phyloP scores from a whole-genome alignment of 441 rosid genomes.

The Adansonia madagascariensis region DNA sequence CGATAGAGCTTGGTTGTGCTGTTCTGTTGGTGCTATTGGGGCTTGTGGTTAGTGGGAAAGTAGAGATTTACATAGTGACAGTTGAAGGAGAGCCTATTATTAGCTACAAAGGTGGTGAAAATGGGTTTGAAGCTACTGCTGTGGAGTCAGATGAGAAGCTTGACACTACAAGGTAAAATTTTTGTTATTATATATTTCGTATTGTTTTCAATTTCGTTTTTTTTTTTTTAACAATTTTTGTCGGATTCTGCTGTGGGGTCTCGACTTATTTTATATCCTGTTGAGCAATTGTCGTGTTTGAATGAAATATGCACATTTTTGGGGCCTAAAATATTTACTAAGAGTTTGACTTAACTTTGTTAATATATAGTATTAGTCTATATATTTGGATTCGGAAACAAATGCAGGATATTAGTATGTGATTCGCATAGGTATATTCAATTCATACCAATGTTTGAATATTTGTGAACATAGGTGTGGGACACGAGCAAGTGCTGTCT shows the following conservation, averaged over 20 bases:
- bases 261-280: not conserved
- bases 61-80: constrained; percentile 83
- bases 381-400: constrained; percentile 5
- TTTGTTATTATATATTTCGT: not conserved
- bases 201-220: not conserved
- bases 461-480: not conserved
- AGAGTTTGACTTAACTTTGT: constrained; percentile 8
- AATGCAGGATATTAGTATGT: not conserved
- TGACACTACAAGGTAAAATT: constrained; percentile 67
- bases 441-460: not conserved
- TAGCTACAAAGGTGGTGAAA: constrained; percentile 82
- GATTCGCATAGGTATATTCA: not conserved
- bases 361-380: not conserved
- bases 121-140: constrained; percentile 90
- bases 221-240: not conserved
- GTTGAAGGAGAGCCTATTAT: constrained; percentile 92
- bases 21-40: constrained; percentile 44
- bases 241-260: constrained; percentile 10
- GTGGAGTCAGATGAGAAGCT: constrained; percentile 81
- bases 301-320: constrained; percentile 9
- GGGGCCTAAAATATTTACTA: not conserved
- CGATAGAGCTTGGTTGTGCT: constrained; percentile 32
- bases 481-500: constrained; percentile 36
- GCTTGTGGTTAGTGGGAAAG: constrained; percentile 46
- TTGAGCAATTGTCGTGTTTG: constrained; percentile 2